phyloP scores from a whole-genome alignment of 441 rosid species.

The Mallotus repandus region DNA sequence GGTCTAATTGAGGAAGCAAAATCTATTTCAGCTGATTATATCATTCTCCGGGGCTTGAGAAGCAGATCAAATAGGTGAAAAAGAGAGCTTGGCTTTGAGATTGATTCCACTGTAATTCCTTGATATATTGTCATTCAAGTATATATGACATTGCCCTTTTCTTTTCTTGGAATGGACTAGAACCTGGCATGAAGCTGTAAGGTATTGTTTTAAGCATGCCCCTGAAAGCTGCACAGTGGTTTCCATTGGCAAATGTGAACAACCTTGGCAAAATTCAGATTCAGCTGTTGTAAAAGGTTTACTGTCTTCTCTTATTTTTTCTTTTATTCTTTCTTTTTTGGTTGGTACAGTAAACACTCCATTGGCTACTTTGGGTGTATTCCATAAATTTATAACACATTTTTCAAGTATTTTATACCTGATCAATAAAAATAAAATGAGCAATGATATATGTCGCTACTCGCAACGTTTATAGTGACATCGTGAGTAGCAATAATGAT shows the following conservation, averaged over 20 bases:
- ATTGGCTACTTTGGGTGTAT: too few species aligned
- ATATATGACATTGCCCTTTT: background rate
- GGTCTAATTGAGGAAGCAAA: conserved; percentile 72
- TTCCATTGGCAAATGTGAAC: conserved; percentile 49
- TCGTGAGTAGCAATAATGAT: too few species aligned
- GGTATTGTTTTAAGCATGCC: conserved; percentile 58
- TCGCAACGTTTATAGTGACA: too few species aligned
- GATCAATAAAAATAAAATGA: too few species aligned
- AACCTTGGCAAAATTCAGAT: conserved; percentile 28
- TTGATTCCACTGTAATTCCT: background rate
- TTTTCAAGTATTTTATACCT: too few species aligned
- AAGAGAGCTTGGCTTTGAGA: background rate
- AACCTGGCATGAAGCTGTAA: conserved; percentile 42
- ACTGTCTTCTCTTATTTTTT: background rate
- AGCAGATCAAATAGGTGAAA: conserved; percentile 45
- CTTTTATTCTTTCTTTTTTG: background rate
- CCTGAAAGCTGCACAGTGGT: conserved; percentile 57
- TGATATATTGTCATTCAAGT: background rate
- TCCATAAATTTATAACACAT: too few species aligned
- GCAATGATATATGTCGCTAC: too few species aligned
- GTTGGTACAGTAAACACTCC: too few species aligned
- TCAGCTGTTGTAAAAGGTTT: conserved; percentile 46
- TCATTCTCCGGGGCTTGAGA: conserved; percentile 63
- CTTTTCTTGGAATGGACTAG: conserved; percentile 27
- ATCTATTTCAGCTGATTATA: conserved; percentile 66